Evolutionary conservation across 2,329 filamentous ascomycete species (phyloP).

Genomic region (Aspergillus intermedius): DNA sequence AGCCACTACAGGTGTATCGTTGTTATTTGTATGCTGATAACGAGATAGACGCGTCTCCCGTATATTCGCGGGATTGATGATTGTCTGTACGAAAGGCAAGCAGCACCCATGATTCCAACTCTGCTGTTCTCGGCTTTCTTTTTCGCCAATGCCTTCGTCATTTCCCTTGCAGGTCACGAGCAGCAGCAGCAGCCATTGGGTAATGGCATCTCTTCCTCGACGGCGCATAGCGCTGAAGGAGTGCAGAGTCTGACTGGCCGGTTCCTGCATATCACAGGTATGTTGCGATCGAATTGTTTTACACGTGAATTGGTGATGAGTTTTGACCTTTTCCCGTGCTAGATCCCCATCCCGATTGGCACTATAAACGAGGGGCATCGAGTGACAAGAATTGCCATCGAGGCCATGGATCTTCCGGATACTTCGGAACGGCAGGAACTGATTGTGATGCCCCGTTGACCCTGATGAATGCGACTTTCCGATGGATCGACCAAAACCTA

Average conservation of each 20-base stretch:
- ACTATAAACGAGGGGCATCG: slow-evolving; percentile 73
- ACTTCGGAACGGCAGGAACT: slow-evolving; percentile 76
- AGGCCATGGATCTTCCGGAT: slow-evolving; percentile 67
- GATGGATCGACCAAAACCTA: slow-evolving; percentile 75
- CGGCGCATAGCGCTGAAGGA: neutral
- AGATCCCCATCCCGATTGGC: slow-evolving; percentile 90
- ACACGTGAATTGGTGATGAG: neutral
- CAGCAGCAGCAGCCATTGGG: slow-evolving; percentile 16
- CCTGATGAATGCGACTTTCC: slow-evolving; percentile 80
- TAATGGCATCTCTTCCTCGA: neutral
- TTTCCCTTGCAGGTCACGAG: slow-evolving; percentile 12
- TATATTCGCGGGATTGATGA: slow-evolving; percentile 1
- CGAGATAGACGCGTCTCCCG: slow-evolving; percentile 2
- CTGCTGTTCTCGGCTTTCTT: slow-evolving; percentile 9
- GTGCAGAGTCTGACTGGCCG: slow-evolving; percentile 22
- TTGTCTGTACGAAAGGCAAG: neutral
- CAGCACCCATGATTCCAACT: slow-evolving; percentile 15
- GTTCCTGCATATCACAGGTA: slow-evolving; percentile 34
- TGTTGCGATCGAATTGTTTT: too few relatives aligned
- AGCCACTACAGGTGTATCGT: neutral
- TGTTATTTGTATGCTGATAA: neutral
- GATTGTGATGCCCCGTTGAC: slow-evolving; percentile 80
- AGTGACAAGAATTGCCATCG: slow-evolving; percentile 73
- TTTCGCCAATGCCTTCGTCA: slow-evolving; percentile 10
- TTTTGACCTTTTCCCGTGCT: neutral